Evolutionary conservation across 1,139 yeast species (phyloP).

Genomic region (Blastobotrys malaysiensis): DNA sequence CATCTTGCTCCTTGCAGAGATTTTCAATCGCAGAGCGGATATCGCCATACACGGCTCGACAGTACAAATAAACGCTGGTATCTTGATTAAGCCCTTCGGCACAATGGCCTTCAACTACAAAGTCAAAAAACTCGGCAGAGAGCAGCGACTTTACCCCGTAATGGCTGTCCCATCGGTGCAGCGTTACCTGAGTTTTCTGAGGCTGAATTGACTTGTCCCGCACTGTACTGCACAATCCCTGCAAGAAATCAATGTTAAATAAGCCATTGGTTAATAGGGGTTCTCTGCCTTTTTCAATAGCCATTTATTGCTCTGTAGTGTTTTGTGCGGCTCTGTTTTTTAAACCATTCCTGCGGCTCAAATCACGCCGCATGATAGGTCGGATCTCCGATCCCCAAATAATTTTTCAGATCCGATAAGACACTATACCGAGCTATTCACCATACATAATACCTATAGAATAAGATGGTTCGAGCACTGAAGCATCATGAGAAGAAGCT

Average conservation of each 20-base stretch:
- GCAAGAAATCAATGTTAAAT: neutral
- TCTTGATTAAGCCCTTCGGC: neutral
- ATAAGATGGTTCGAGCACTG: conserved; percentile 80
- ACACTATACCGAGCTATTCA: neutral
- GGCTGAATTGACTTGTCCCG: neutral
- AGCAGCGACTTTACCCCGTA: neutral
- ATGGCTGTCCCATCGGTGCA: neutral
- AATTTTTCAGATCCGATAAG: neutral
- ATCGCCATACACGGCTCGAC: neutral
- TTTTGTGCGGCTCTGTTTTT: neutral
- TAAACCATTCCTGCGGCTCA: neutral
- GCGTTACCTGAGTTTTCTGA: neutral
- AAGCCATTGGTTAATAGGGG: neutral
- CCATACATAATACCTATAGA: neutral
- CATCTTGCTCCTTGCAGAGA: neutral
- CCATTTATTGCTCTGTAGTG: neutral
- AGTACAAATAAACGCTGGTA: neutral
- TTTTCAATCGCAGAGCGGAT: neutral
- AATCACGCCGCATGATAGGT: neutral
- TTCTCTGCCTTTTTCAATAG: neutral
- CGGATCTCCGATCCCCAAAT: neutral
- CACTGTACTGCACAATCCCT: neutral
- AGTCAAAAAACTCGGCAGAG: neutral
- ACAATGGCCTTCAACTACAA: neutral
- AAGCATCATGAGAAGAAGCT: conserved; percentile 95